Evolutionary conservation across 2,329 filamentous ascomycete genomes (phyloP), one percentile per base, ranked within the genome.

Genomic region (Aschersonia sp.): DNA sequence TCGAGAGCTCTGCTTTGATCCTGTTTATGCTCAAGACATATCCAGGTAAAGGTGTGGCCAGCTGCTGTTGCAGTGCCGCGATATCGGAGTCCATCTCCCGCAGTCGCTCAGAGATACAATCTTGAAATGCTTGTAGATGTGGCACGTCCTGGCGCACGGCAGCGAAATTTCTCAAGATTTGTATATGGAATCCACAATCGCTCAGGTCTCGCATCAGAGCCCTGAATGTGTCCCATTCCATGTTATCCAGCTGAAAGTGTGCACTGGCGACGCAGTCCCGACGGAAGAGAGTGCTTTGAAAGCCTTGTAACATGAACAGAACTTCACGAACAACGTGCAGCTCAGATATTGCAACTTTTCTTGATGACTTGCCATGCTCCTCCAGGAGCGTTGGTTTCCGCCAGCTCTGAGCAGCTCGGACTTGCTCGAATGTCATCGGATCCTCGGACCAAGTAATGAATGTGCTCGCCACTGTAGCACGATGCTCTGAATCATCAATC

Each of bases 231-330:
- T 74, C 68, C 67, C 66, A 69, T 0, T 70, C 70, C 9, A 76
- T 60, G 48, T 72, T 66, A 0, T 62, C 56, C 30, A 77, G 65
- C 48, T 76, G 70, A 47, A 70, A 76, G 1, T 55, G 55, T 4
- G 64, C 56, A 2, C 64, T 59, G 0, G 68, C 67, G 6, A 59
- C 53, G 11, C 65, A 68, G 45, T 69, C 57, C 4, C 54, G 29
- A 48, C 66, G 66, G 56, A 89, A 95, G 1, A 95, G 59, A 2
- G 79, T 82, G 2, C 84, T 90, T 5, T 81, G 75, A 4, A 92
- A 67, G 1, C 89, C 89, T 47, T 79, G 77, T 0, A 97, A 73
- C 86, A 95, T 94, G 56, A 87, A 90, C 0, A 95, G 68, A 0
- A 79, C 76, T 47, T 97, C 88, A 44, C 87, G 78, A 30, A 89